Evolutionary conservation across 768 basidiomycete genomes (phyloP), one percentile per base, ranked within the genome.

Genomic region (Mycena venus): DNA sequence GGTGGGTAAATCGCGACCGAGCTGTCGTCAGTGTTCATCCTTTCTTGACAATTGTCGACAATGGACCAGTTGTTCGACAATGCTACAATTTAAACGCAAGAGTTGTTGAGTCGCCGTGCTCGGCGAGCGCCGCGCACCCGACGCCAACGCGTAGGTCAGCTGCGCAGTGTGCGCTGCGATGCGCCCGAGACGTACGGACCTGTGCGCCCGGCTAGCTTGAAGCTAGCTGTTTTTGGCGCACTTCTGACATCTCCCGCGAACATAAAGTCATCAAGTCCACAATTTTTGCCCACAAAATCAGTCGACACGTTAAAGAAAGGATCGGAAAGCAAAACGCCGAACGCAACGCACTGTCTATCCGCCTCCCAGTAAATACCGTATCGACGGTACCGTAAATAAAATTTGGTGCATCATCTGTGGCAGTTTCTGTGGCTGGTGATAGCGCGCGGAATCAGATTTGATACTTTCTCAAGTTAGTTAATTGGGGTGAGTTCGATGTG

Each of bases 331-430:
- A 59, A 56, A 47, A 59, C 42, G 40, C 67, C 67, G 53, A n/a
- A 29, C 15, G 66, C 66, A 68, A 21, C 66, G 66, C 66, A 68
- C 67, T n/a, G n/a, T n/a, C n/a, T n/a, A n/a, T n/a, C 29, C 56
- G 31, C 60, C n/a, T 36, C n/a, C n/a, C n/a, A n/a, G n/a, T n/a
- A n/a, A n/a, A n/a, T n/a, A n/a, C n/a, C n/a, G n/a, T n/a, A n/a
- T n/a, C n/a, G n/a, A 70, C 58, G n/a, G 6, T 47, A n/a, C 21
- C 47, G 14, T n/a, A 7, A 64, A 49, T 34, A 25, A 51, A 15
- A 36, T 66, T n/a, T n/a, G n/a, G 25, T 32, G 23, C 5, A 64
- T 64, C 63, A 32, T 15, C 32, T 23, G 63, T 53, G 49, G 64
- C 47, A 8, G 21, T 12, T n/a, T 47, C 47, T n/a, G 63, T 66